phyloP scores from a whole-genome alignment of 306 rosid genomes.

The Sicyos baderoa region DNA sequence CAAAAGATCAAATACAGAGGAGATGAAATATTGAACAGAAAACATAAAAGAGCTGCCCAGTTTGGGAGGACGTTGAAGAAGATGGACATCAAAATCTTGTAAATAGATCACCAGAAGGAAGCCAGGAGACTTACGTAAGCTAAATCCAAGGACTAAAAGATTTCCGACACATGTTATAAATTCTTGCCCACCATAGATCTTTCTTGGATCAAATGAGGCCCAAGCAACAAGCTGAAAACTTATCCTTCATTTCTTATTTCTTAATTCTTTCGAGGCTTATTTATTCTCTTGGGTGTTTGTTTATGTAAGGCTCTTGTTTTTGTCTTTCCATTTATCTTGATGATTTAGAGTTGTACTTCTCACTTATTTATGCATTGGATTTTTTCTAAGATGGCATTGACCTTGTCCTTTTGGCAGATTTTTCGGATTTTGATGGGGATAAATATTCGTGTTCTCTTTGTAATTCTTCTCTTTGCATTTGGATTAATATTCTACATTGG shows the following conservation, averaged over 20 bases:
- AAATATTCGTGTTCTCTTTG: conserved; percentile 57
- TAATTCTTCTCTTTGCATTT: conserved; percentile 56
- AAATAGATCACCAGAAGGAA: no score
- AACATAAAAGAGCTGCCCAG: no score
- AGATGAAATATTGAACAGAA: no score
- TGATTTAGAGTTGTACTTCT: not conserved
- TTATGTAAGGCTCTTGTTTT: conserved; percentile 5
- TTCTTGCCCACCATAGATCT: no score
- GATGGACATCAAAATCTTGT: no score
- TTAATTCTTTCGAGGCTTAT: not conserved
- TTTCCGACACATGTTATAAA: no score
- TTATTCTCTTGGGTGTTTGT: not conserved
- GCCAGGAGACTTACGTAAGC: no score
- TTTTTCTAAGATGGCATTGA: conserved; percentile 14
- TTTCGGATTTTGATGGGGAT: conserved; percentile 66
- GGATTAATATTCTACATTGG: conserved; percentile 80
- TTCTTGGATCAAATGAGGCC: no score
- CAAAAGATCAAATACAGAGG: no score
- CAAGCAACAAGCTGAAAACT: no score
- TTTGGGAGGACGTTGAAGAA: no score
- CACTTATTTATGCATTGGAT: not conserved
- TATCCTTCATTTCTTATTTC: not conserved
- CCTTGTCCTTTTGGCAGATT: conserved; percentile 44
- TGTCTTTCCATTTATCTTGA: not conserved
- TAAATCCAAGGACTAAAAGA: no score